phyloP scores from a whole-genome alignment of 2,329 filamentous ascomycete genomes.

The Calonectria fujianensis region DNA sequence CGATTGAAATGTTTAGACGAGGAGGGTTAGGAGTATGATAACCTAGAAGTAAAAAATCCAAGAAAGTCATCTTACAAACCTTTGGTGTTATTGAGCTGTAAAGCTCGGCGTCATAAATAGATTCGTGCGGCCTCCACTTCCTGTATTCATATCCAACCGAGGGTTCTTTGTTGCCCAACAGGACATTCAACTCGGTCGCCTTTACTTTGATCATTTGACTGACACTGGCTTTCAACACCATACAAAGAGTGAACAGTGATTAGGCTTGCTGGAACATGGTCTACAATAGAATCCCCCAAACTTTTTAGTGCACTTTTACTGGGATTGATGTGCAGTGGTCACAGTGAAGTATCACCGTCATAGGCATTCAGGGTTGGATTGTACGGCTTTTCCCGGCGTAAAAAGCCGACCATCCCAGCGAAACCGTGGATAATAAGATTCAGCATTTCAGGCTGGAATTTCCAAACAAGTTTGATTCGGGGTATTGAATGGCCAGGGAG shows the following conservation, averaged over 20 bases:
- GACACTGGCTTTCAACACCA: neutral
- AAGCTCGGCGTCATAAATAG: neutral
- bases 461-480: neutral
- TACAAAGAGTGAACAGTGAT: neutral
- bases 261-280: neutral
- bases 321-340: neutral
- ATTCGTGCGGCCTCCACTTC: neutral
- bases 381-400: too few relatives aligned
- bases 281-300: neutral
- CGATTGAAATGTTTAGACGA: slow-evolving; percentile 16
- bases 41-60: slow-evolving; percentile 2
- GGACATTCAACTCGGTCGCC: neutral
- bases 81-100: neutral
- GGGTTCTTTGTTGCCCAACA: neutral
- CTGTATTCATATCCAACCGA: neutral
- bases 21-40: neutral
- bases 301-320: neutral
- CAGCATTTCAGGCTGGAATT: neutral
- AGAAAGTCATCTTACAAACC: neutral
- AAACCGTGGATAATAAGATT: neutral
- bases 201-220: neutral
- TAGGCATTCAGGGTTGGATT: too few relatives aligned
- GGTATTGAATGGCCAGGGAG: neutral
- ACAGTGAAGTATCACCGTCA: neutral
- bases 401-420: too few relatives aligned